Base-by-base conservation (phyloP, 202 grass and related monocot genomes). In the Setaria viridis region DNA sequence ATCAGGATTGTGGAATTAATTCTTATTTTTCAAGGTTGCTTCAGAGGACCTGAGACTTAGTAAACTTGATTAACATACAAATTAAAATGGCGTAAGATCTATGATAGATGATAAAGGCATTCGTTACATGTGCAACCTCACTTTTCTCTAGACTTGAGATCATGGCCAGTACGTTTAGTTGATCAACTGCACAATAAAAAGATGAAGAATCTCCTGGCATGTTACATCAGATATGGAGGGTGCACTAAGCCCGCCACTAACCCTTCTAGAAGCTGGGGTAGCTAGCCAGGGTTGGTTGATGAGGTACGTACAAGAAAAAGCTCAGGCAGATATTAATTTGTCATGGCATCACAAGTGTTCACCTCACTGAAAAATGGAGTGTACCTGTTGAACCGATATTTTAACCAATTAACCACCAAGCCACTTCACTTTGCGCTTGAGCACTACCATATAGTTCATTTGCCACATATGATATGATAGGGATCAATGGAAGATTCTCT, bases 191-290 rank as follows among this genome's bases (percentile, higher is more conserved):
- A 7, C 37, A 55, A 58, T 13, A 72, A 11, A 72, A 80, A 53
- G 45, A 34, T 35, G 46, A 33, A 80, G 79, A 69, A 43, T 69
- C 49, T 56, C 64, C 14, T n/a, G 32, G 10, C 53, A 58, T 47
- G 50, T 70, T 70, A 70, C 67, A 72, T 82, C 80, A 60, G 33
- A 47, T 4, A 81, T 47, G 39, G 37, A 33, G 51, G n/a, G 5
- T 46, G 79, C 66, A 71, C 51, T 46, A 32, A 72, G 48, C 14
- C 15, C 25, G 67, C 37, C 53, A 82, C 80, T 72, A 14, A 47
- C 9, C 15, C 55, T 71, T 82, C 80, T 82, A 82, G 80, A 82
- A 82, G 80, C 15, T 47, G 21, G 21, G 67, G 79, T 81, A 69
- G 67, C 37, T 59, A 34, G 50, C 14, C 71, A 82, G 67, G 51